Evolutionary conservation across 1,284 basidiomycete species (phyloP).

Genomic region (Ganoderma sinense): DNA sequence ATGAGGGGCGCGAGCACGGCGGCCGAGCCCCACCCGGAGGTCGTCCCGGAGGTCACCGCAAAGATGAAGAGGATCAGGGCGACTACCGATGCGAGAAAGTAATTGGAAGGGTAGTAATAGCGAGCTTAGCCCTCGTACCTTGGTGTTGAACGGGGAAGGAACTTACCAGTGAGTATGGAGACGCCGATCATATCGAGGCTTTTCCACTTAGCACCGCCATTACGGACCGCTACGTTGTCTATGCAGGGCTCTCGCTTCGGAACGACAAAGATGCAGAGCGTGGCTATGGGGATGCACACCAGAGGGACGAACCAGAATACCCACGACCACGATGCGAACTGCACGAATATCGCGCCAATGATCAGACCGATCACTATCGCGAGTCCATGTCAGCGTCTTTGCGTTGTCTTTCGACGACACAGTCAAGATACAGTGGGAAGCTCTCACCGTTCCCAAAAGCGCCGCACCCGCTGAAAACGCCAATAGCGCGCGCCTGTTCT

Average conservation of each 20-base stretch:
- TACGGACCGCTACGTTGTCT: slow-evolving; percentile 12
- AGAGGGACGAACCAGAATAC: slow-evolving; percentile 54
- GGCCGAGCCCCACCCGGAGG: slow-evolving; percentile 50
- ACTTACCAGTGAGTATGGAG: slow-evolving; percentile 46
- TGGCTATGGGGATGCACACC: slow-evolving; percentile 46
- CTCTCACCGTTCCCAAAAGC: slow-evolving; percentile 51
- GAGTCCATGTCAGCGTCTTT: not conserved
- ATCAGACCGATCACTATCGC: slow-evolving; percentile 48
- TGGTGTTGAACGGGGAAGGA: not conserved
- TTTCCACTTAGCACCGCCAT: slow-evolving; percentile 37
- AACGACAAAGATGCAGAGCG: slow-evolving; percentile 44
- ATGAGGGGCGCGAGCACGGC: slow-evolving; percentile 51
- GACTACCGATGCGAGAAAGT: slow-evolving; percentile 21
- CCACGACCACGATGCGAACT: slow-evolving; percentile 52
- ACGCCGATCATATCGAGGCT: slow-evolving; percentile 51
- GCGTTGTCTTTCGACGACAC: not conserved
- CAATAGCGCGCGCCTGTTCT: slow-evolving; percentile 54
- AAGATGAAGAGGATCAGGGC: slow-evolving; percentile 54
- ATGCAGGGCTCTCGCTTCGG: slow-evolving; percentile 35
- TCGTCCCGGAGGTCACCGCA: slow-evolving; percentile 54
- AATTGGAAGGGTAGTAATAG: not conserved
- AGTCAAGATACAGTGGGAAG: no score
- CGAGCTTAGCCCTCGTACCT: not conserved
- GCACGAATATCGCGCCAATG: slow-evolving; percentile 51
- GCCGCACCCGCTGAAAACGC: slow-evolving; percentile 53